Evolutionary conservation across 139 green algal species (phyloP).

Genomic region (Tetraselmis striata): DNA sequence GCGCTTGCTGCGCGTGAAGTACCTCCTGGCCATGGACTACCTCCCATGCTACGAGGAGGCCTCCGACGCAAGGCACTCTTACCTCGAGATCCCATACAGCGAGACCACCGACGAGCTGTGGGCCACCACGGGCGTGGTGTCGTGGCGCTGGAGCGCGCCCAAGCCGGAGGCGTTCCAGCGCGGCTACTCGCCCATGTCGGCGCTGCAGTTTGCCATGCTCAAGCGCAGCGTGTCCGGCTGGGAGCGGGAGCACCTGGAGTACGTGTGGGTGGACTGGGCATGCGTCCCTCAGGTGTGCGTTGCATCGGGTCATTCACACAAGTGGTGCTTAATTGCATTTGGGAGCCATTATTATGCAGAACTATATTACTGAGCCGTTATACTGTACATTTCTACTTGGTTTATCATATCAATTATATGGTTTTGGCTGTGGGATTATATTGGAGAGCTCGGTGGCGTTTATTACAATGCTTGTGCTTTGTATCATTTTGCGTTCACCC

Average conservation of each 20-base stretch:
- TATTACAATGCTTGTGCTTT: too few relatives aligned
- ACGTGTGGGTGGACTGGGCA: background rate
- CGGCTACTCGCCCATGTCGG: background rate
- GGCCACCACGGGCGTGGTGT: background rate
- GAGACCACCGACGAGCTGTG: background rate
- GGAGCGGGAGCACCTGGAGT: background rate
- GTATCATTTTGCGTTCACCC: too few relatives aligned
- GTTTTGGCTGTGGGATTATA: too few relatives aligned
- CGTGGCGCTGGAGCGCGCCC: background rate
- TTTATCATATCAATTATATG: too few relatives aligned
- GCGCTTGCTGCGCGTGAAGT: background rate
- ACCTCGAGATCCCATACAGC: background rate
- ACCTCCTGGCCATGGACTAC: background rate
- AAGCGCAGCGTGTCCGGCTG: background rate
- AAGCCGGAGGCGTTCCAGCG: background rate
- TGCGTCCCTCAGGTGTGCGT: too few relatives aligned
- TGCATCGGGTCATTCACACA: too few relatives aligned
- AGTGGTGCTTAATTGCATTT: too few relatives aligned
- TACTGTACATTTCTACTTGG: too few relatives aligned
- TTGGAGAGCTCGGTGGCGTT: too few relatives aligned
- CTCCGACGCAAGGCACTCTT: background rate
- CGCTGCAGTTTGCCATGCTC: background rate
- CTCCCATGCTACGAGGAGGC: background rate
- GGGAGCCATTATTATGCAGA: too few relatives aligned
- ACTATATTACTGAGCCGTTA: too few relatives aligned